Evolutionary conservation across 148 eudicot genomes (phyloP).

Genomic region (Rhododendron griersonianum): DNA sequence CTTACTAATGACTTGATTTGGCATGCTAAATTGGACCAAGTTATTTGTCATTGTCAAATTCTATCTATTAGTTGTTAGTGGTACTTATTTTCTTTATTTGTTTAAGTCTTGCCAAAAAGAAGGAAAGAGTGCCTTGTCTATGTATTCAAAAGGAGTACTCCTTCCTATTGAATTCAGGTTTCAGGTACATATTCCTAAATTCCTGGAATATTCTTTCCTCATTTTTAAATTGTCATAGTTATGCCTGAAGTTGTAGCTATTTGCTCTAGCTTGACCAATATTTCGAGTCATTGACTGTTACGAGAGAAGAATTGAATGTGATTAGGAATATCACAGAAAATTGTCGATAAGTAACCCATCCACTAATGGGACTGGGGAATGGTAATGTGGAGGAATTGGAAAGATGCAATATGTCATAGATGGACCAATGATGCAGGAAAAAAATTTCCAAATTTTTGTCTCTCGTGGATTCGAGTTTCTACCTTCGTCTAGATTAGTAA

Average conservation of each 20-base stretch:
- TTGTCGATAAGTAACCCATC: too few relatives aligned
- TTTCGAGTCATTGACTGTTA: too few relatives aligned
- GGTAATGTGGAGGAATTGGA: too few relatives aligned
- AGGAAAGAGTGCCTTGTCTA: background rate
- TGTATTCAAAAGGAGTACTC: background rate
- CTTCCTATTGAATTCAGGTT: background rate
- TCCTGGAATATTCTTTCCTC: background rate
- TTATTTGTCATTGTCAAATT: background rate
- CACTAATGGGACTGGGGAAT: too few relatives aligned
- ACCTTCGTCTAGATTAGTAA: too few relatives aligned
- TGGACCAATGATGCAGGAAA: too few relatives aligned
- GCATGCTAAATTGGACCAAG: background rate
- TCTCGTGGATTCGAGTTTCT: too few relatives aligned
- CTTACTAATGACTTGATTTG: background rate
- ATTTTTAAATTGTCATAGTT: background rate
- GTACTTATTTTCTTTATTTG: background rate
- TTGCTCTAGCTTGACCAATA: background rate
- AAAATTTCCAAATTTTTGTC: too few relatives aligned
- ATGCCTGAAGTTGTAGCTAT: background rate
- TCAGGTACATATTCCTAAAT: background rate
- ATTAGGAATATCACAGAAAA: too few relatives aligned
- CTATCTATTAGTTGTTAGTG: background rate
- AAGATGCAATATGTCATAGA: too few relatives aligned
- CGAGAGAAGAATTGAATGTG: too few relatives aligned
- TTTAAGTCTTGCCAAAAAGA: background rate